A percentile compares a stretch with the other conserved stretches of the same genome.
Evolutionary conservation across 192 early-diverging fungal genomes (phyloP).

Genomic region (Coemansia sp.): DNA sequence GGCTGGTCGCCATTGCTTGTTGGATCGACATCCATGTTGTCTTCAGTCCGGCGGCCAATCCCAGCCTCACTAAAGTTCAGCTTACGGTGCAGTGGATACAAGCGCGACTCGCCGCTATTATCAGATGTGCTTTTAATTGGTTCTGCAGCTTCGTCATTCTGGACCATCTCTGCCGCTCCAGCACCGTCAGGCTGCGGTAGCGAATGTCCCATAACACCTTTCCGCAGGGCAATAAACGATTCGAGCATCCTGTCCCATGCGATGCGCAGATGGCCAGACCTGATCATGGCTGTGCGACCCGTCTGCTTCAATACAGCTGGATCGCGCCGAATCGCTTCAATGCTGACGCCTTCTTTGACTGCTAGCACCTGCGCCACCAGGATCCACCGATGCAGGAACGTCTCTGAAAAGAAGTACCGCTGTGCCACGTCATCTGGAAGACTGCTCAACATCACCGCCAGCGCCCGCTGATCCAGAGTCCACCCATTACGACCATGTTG

Average conservation of each 20-base stretch:
- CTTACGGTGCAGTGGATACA: conserved; percentile 21
- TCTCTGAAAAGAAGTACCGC: conserved; percentile 51
- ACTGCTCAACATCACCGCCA: conserved; percentile 37
- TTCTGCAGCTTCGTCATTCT: not conserved
- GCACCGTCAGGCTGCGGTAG: not conserved
- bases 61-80: conserved; percentile 45
- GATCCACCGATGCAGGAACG: conserved; percentile 51
- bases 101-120: not conserved
- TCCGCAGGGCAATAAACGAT: conserved; percentile 27
- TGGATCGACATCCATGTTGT: conserved; percentile 30
- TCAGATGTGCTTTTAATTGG: not conserved
- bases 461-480: conserved; percentile 39
- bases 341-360: conserved; percentile 19
- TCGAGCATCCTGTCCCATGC: conserved; percentile 41
- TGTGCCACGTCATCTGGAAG: conserved; percentile 44
- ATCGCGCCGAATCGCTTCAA: conserved; percentile 10
- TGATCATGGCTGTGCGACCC: conserved; percentile 5
- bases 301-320: conserved; percentile 4
- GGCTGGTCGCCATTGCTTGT: not conserved
- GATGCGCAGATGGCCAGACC: conserved; percentile 24
- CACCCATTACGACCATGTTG: conserved; percentile 20
- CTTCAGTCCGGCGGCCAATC: conserved; percentile 33
- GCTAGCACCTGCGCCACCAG: conserved; percentile 45
- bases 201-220: conserved; percentile 15
- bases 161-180: not conserved